Conservation (phyloP, 192 early-diverging fungal genomes). For the Radiomyces spectabilis region DNA sequence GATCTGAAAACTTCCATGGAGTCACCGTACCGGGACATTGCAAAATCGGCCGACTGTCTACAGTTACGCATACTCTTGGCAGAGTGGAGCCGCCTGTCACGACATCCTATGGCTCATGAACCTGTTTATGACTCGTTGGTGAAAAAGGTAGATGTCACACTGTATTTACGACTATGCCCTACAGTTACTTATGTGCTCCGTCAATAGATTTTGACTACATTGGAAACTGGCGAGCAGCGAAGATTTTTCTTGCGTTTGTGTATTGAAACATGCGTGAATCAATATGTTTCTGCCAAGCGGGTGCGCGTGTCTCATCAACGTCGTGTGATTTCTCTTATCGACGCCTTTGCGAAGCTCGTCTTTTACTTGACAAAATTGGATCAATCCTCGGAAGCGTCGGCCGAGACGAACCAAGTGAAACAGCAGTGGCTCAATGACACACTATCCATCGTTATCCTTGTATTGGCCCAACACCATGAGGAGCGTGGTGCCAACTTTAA, state of each 20-base stretch:
- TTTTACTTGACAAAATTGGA: constrained; percentile 71
- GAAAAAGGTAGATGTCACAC: too few species aligned
- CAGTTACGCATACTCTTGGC: constrained; percentile 49
- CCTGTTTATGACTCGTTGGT: constrained; percentile 54
- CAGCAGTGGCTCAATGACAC: constrained; percentile 64
- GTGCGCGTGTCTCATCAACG: constrained; percentile 53
- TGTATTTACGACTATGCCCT: too few species aligned
- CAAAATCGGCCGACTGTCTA: constrained; percentile 24
- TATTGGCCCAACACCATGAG: constrained; percentile 81
- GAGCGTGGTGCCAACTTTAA: constrained; percentile 71
- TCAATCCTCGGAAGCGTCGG: too few species aligned
- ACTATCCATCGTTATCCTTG: constrained; percentile 78
- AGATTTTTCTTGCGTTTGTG: constrained; percentile 86
- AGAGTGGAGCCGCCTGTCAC: constrained; percentile 71
- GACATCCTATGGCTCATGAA: constrained; percentile 60
- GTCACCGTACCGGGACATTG: constrained; percentile 16
- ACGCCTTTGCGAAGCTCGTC: constrained; percentile 86
- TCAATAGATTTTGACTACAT: constrained; percentile 15
- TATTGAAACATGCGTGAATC: constrained; percentile 74
- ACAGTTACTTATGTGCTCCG: too few species aligned
- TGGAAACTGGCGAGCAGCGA: constrained; percentile 60
- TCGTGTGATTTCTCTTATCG: constrained; percentile 74
- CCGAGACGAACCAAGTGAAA: constrained; percentile 55
- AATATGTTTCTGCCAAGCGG: constrained; percentile 46
- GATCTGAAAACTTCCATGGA: constrained; percentile 6